Evolutionary conservation across 139 green algal genomes (phyloP), one percentile per base, ranked within the genome.

Genomic region (Zygnema cylindricum): DNA sequence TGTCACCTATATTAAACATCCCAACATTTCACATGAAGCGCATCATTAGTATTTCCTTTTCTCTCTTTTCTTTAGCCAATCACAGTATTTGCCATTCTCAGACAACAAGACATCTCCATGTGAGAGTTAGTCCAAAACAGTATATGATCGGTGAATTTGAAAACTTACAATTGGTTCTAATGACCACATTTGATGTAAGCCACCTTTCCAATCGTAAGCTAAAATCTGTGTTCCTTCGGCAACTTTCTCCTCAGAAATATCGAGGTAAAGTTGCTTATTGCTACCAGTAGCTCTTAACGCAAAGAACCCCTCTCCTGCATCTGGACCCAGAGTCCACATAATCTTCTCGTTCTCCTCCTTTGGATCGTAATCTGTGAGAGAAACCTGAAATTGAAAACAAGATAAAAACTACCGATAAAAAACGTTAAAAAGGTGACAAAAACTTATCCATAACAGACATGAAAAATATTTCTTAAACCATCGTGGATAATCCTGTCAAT

Each of bases 191-290:
- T 63, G 49, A 63, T n/a, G n/a, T n/a, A n/a, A n/a, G n/a, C n/a
- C n/a, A n/a, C n/a, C n/a, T n/a, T n/a, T n/a, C n/a, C 49, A 63
- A 63, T 63, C 49, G 49, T 63, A 63, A 63, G 49, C 49, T 25
- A 63, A 16, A 16, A 63, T 63, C 7, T 63, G 49, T 63, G 7
- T 63, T 63, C 49, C 49, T 63, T 63, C 49, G 7, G 49, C 7
- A 63, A 63, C 49, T 63, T 63, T 63, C 49, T 63, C 49, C 49
- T 63, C 49, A 16, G 49, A 63, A 63, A 63, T 63, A 63, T 63
- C 49, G 16, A 63, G 49, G 16, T 63, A 63, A 16, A 63, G 49
- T n/a, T n/a, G n/a, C 16, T 7, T 7, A 16, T 63, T 63, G 49
- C 49, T 63, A 16, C 49, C 49, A 7, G 49, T 7, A 63, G 49